Evolutionary conservation across 2,329 filamentous ascomycete genomes (phyloP), one percentile per base, ranked within the genome.

Genomic region (Fusarium sp.): DNA sequence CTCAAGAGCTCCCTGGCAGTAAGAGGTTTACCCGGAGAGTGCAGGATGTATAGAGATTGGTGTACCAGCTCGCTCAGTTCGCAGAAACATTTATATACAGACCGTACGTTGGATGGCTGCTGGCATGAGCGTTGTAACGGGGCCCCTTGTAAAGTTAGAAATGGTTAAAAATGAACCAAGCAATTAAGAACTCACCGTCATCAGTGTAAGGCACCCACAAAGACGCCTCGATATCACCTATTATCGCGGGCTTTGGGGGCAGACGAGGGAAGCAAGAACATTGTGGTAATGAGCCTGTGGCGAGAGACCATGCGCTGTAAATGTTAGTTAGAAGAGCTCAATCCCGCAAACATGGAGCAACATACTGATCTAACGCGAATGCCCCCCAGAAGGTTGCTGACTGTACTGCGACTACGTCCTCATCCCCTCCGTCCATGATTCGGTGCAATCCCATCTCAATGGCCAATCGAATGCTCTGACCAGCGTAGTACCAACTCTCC

Each of bases 1-100:
- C 80, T 81, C 8, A 91, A 78, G 2, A 92, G 77, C 35, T 85
- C 84, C 35, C 83, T 82, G 63, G 87, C 87, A 0, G 86, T 90
- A 40, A 92, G 79, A 6, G 85, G 85, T 52, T 84, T 82, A 12
- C 85, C 86, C 0, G 90, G 90, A 5, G 89, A 88, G 70, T 91
- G 90, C n/a, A 92, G 82, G 35, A 90, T 83, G 70, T 89, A 89
- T 19, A 91, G 80, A 28, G 88, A 89, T 65, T 90, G 84, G 72
- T 91, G 90, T 1, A 91, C 86, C 1, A 92, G 83, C 74, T 92
- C 89, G 61, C 88, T 91, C 46, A 93, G 81, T 69, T 89, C 86
- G 70, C 88, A 90, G 65, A 91, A 88, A 64, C 88, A 85, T 73
- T 85, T 87, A 72, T 86, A 88, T 6, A 89, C 85, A 2, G 87